Evolutionary conservation across 805 yeast species (phyloP), one percentile per base, ranked within the genome.

Genomic region (Saccharomycopsis amapae): DNA sequence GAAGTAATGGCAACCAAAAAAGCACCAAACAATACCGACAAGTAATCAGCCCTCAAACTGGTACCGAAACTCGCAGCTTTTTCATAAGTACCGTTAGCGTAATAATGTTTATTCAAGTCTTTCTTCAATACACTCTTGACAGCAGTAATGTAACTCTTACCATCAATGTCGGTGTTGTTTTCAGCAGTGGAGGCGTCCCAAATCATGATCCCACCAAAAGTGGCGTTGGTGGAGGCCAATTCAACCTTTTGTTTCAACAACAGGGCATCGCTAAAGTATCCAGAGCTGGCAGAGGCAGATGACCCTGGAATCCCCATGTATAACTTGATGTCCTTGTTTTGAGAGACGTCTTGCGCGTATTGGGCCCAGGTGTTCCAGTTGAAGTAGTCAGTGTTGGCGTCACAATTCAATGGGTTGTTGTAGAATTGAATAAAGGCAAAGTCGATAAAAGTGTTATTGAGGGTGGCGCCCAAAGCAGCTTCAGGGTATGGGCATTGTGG

Each of bases 251-350:
- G 48, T 7, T 48, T 38, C 38, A 51, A 49, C 19, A 61, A 42
- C 47, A 64, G 54, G 40, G 66, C 62, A 36, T 68, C 65, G 53
- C 70, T 72, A 53, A 72, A 67, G 53, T 78, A 79, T 39, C 87
- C 88, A 32, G 78, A 68, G 32, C 76, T 72, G 25, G 87, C 85
- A 39, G 81, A 74, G 36, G 72, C 53, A 3, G 72, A 55, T 15
- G 78, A 63, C 22, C 82, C 88, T 17, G 95, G 90, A 36, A 87
- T 68, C 45, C 96, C 95, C 34, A 88, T 64, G 58, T 64, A 85
- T 44, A 87, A 58, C 63, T 81, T 79, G 51, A 84, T 78, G 59
- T 85, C 65, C 44, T 68, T 65, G 67, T 88, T 88, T 53, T 82
- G 82, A 30, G 89, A 72, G 41, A 62, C 64, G 18, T 58, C 56